phyloP scores from a whole-genome alignment of 257 asterid species.

The Przewalskia tangutica region DNA sequence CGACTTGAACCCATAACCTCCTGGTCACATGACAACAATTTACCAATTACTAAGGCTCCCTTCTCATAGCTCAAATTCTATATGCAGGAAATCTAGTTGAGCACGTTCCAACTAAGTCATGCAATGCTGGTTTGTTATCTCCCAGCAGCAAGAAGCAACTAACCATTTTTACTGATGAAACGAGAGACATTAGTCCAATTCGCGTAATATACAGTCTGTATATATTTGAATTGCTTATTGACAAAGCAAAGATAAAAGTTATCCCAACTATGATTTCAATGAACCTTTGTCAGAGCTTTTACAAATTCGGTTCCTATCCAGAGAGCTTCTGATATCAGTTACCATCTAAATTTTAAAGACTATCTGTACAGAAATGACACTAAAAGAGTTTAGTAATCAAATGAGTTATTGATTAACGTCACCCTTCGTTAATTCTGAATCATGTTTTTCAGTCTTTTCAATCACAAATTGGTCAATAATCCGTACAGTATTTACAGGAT shows the following conservation, averaged over 20 bases:
- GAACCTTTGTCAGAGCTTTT: background rate
- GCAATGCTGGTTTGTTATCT: background rate
- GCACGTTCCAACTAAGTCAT: background rate
- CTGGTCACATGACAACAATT: background rate
- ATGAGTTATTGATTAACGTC: conserved; percentile 16
- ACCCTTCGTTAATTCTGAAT: conserved; percentile 32
- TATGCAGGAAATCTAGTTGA: background rate
- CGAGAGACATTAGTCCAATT: background rate
- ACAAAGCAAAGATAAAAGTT: background rate
- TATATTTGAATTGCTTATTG: background rate
- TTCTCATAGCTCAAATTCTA: background rate
- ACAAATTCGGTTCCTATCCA: background rate
- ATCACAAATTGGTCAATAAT: conserved; percentile 72
- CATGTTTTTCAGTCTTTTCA: conserved; percentile 34
- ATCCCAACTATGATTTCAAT: background rate
- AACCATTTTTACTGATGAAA: background rate
- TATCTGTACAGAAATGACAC: conserved; percentile 4
- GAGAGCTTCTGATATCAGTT: background rate
- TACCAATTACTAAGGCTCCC: background rate
- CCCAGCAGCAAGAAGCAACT: background rate
- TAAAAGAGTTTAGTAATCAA: conserved; percentile 3
- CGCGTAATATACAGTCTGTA: background rate
- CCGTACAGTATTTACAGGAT: conserved; percentile 64
- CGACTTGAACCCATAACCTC: no score
- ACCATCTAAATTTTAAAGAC: background rate